Conservation (phyloP, 768 basidiomycete genomes). For the Kwoniella botswanensis region DNA sequence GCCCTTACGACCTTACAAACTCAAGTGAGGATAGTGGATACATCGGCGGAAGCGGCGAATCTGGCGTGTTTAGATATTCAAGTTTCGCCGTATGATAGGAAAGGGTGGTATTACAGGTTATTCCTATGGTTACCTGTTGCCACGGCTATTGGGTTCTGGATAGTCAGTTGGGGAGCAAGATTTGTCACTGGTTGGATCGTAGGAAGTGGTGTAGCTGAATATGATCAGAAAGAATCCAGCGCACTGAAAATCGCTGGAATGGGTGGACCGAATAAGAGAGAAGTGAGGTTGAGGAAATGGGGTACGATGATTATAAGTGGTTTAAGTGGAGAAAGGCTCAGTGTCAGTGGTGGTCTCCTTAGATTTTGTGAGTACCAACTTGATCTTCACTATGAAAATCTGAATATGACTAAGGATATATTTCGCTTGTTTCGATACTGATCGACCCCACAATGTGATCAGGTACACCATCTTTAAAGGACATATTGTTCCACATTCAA, state of each 20-base stretch:
- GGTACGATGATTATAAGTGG: slow-evolving; percentile 90
- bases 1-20: slow-evolving; percentile 83
- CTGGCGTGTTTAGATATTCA: slow-evolving; percentile 79
- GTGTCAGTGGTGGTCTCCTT: slow-evolving; percentile 81
- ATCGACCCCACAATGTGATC: background rate
- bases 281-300: slow-evolving; percentile 68
- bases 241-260: slow-evolving; percentile 29
- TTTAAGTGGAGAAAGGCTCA: slow-evolving; percentile 85
- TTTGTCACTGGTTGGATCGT: slow-evolving; percentile 75
- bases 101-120: slow-evolving; percentile 60
- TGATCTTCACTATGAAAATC: slow-evolving; percentile 23
- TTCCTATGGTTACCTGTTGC: slow-evolving; percentile 66
- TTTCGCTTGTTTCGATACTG: background rate
- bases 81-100: slow-evolving; percentile 68
- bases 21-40: slow-evolving; percentile 84
- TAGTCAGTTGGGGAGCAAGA: slow-evolving; percentile 66
- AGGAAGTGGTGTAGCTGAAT: slow-evolving; percentile 68
- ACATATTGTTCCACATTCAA: slow-evolving; percentile 90
- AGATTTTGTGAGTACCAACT: slow-evolving; percentile 72
- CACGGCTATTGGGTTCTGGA: slow-evolving; percentile 79
- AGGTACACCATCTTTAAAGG: slow-evolving; percentile 91
- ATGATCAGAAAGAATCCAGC: slow-evolving; percentile 63
- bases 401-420: no score
- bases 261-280: slow-evolving; percentile 31
- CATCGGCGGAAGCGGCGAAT: slow-evolving; percentile 69